Evolutionary conservation across 2,329 filamentous ascomycete species (phyloP), one percentile per base, ranked within the genome.

Genomic region (Cercospora janseana): DNA sequence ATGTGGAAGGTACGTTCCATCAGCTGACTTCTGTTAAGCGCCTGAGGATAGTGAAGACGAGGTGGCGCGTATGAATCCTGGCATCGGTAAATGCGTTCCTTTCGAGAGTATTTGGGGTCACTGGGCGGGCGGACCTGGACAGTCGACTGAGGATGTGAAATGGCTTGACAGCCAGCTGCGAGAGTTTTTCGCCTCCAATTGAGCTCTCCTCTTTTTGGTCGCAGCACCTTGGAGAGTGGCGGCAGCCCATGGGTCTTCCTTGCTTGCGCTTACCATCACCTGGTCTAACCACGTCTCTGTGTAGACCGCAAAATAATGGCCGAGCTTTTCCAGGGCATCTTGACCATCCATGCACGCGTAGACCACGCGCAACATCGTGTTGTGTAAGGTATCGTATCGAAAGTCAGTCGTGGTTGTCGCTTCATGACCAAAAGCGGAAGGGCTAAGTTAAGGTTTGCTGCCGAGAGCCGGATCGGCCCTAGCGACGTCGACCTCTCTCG

Each of bases 11-110:
- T 6, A 15, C 21, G 4, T 18, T 16, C 32, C 20, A 7, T 9
- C n/a, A n/a, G 44, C 32, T 47, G 26, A 31, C 26, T 47, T 26
- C 10, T 8, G 13, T 8, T 15, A 54, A 83, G 80, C 44, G 34
- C 86, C 86, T 0, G 87, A 91, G 60, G 88, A 91, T 58, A 89
- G 85, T 0, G 80, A 86, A 60, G 82, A 84, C 49, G 88, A 93
- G 62, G 83, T 91, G 18, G 65, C 65, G 40, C 79, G 76, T 52
- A 85, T 85, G 82, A 72, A 67, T 23, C 70, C 77, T 2, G 81
- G 80, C 0, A 66, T 84, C 18, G 82, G 81, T 1, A 73, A 74
- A 42, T 66, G 83, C 52, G 69, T 70, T 9, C 24, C 51, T 3
- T 61, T 63, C 31, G 54, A 55, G 3, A 79, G 75, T 2, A 79